Evolutionary conservation across 495 filamentous ascomycete species (phyloP), one percentile per base, ranked within the genome.

Genomic region (Xanthoparmelia taractica): DNA sequence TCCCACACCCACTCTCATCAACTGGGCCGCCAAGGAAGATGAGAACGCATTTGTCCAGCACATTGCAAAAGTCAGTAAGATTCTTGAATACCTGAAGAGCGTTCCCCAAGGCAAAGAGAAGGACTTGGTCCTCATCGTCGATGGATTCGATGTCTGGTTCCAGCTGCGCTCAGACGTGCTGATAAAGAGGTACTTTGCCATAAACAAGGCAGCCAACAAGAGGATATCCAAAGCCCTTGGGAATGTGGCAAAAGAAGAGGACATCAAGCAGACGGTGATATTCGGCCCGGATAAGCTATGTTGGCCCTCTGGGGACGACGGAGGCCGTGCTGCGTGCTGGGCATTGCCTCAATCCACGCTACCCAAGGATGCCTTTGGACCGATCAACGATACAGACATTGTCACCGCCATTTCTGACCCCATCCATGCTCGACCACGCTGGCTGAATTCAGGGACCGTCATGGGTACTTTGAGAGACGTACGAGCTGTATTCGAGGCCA

Each of bases 61-160:
- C 47, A 27, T 63, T 48, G 38, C 47, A n/a, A 64, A 63, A 38
- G 38, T 63, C 20, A 43, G 12, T n/a, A 60, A 59, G 45, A 47
- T 58, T 20, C 60, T 63, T 11, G 56, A 66, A 27, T 63, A 67
- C 45, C 34, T 67, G 33, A 33, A 54, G 17, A 43, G 45, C 52
- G 47, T 63, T 56, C 58, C 64, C 25, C 3, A 40, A 29, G 37
- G 60, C 25, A 57, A 63, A 38, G 50, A 63, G 20, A 48, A 68
- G 36, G 66, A 68, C 29, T 29, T 65, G 20, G 61, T 69, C 33
- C 37, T 69, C 45, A 55, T 72, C 12, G 63, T 69, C 10, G 70
- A 72, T 63, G 70, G 60, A 3, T 70, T 67, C 54, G 70, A 71
- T 56, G 62, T 69, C 13, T 72, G 69, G 69, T 69, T 71, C 56